These are phyloP conservation scores for Umbelopsis sp. DNA, from an alignment of 192 early-diverging fungal genomes.

Conservation along the genomic window DNA sequence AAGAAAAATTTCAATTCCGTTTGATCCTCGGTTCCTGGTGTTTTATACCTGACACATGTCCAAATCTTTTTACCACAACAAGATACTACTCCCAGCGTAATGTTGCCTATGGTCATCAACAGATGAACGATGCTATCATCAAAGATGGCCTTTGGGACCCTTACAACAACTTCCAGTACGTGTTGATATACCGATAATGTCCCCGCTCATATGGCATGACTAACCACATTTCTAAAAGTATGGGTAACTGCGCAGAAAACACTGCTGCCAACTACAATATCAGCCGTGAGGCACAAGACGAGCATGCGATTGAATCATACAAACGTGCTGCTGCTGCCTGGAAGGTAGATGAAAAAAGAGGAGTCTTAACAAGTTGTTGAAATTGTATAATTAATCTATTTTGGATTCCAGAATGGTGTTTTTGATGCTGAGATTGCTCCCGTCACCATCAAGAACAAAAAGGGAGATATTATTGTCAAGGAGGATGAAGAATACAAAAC, in stretches of 20 bases:
- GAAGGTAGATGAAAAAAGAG: constrained; percentile 47
- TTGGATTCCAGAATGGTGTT: constrained; percentile 50
- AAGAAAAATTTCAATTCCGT: constrained; percentile 30
- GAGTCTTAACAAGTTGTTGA: no score
- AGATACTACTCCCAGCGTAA: constrained; percentile 66
- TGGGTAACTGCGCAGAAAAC: constrained; percentile 80
- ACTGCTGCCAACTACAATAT: constrained; percentile 88
- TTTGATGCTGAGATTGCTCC: constrained; percentile 86
- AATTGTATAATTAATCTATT: not conserved
- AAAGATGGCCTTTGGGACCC: constrained; percentile 97
- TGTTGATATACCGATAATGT: not conserved
- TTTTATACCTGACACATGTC: constrained; percentile 17
- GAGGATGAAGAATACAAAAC: constrained; percentile 96
- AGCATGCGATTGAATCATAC: constrained; percentile 85
- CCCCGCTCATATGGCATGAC: not conserved
- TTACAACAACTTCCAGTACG: constrained; percentile 87
- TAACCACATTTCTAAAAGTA: constrained; percentile 19
- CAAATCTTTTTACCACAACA: no score
- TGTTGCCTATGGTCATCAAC: constrained; percentile 79
- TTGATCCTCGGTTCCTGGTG: not conserved
- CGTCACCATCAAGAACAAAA: constrained; percentile 80
- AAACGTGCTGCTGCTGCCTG: constrained; percentile 87
- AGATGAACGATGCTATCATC: constrained; percentile 83
- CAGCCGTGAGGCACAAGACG: constrained; percentile 89
- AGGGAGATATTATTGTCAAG: constrained; percentile 75